phyloP scores from a whole-genome alignment of 2,329 filamentous ascomycete species.

The Cladorrhinum sp. region DNA sequence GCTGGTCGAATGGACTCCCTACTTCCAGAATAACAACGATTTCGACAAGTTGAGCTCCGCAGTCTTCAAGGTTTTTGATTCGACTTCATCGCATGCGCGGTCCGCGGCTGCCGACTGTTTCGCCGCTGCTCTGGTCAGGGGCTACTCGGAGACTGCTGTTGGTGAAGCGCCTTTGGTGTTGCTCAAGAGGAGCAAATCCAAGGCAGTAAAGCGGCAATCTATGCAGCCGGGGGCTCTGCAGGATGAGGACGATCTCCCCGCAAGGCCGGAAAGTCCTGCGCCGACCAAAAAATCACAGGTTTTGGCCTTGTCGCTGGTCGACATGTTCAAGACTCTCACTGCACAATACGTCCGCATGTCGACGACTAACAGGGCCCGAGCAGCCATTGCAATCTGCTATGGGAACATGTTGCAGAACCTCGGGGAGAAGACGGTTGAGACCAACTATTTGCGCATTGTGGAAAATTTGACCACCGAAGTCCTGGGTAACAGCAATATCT shows the following conservation, averaged over 20 bases:
- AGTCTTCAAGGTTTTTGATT: slow-evolving; percentile 85
- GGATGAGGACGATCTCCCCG: slow-evolving; percentile 68
- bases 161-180: slow-evolving; percentile 52
- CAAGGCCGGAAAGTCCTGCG: slow-evolving; percentile 70
- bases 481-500: slow-evolving; percentile 70
- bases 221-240: slow-evolving; percentile 55
- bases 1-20: slow-evolving; percentile 68
- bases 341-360: slow-evolving; percentile 74
- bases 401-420: slow-evolving; percentile 74
- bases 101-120: slow-evolving; percentile 85
- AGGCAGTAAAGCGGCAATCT: slow-evolving; percentile 53
- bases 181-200: slow-evolving; percentile 67
- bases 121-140: slow-evolving; percentile 77
- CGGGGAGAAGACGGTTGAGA: slow-evolving; percentile 78
- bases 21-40: slow-evolving; percentile 84
- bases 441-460: slow-evolving; percentile 76
- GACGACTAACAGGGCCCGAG: slow-evolving; percentile 75
- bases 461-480: slow-evolving; percentile 78
- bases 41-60: slow-evolving; percentile 83
- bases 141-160: slow-evolving; percentile 61
- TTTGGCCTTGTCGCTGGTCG: slow-evolving; percentile 69
- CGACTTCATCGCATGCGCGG: slow-evolving; percentile 67
- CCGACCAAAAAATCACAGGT: slow-evolving; percentile 68
- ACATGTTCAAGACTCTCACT: slow-evolving; percentile 76
- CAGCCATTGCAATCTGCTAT: slow-evolving; percentile 84